Evolutionary conservation across 495 filamentous ascomycete species (phyloP).

Genomic region (Podospora tetraspora): DNA sequence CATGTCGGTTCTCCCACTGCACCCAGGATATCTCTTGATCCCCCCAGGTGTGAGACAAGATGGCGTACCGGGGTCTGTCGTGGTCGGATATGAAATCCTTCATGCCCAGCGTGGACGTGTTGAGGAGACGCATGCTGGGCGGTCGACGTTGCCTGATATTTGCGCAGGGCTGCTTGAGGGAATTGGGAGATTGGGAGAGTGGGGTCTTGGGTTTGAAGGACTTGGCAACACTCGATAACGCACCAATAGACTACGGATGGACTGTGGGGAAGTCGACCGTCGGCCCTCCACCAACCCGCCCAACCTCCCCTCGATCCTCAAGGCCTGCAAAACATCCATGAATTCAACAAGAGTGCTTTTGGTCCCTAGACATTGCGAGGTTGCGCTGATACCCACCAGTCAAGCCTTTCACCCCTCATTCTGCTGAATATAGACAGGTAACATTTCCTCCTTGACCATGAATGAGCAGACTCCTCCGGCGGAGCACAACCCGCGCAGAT

Average conservation of each 20-base stretch:
- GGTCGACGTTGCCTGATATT: neutral
- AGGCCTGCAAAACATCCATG: neutral
- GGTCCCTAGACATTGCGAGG: neutral
- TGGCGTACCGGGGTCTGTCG: constrained; percentile 7
- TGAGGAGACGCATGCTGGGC: constrained; percentile 8
- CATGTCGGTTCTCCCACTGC: neutral
- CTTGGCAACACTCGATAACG: neutral
- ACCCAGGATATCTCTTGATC: constrained; percentile 14
- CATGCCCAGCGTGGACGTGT: neutral
- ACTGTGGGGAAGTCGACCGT: neutral
- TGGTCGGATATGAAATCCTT: constrained; percentile 8
- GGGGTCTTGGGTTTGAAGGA: neutral
- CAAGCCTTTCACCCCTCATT: neutral
- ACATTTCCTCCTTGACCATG: neutral
- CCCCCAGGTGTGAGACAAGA: constrained; percentile 24
- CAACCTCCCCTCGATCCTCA: neutral
- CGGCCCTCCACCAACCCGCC: neutral
- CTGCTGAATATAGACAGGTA: neutral
- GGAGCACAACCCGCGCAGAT: constrained; percentile 3
- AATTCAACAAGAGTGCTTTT: neutral
- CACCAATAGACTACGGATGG: neutral
- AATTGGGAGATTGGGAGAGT: neutral
- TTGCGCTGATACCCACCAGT: neutral
- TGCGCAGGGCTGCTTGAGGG: neutral
- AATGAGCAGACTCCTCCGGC: constrained; percentile 2